Conservation (phyloP, 1,139 yeast genomes). For the Yamadazyma songkhlaensis region DNA sequence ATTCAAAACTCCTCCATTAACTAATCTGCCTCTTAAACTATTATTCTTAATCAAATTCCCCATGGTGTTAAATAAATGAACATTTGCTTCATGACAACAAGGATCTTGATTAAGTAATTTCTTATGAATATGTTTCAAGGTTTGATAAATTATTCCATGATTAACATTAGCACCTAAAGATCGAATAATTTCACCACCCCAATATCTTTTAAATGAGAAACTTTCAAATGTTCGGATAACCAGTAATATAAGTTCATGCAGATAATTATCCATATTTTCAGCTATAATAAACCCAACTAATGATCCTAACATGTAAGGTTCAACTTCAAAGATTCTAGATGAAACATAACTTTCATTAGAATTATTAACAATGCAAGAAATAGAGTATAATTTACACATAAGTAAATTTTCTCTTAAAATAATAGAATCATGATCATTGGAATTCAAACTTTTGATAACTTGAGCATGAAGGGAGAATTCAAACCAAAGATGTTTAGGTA, state of each 20-base stretch:
- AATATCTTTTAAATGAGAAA: slow-evolving; percentile 63
- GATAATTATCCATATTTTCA: slow-evolving; percentile 52
- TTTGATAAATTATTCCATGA: slow-evolving; percentile 79
- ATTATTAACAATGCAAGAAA: slow-evolving; percentile 53
- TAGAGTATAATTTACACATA: slow-evolving; percentile 63
- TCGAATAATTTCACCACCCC: slow-evolving; percentile 76
- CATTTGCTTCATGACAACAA: slow-evolving; percentile 45
- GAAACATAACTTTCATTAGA: slow-evolving; percentile 55
- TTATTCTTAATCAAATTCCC: slow-evolving; percentile 58
- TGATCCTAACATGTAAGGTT: slow-evolving; percentile 71
- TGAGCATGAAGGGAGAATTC: slow-evolving; percentile 62
- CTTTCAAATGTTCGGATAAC: slow-evolving; percentile 71
- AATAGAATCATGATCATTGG: slow-evolving; percentile 52
- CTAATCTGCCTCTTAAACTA: slow-evolving; percentile 42
- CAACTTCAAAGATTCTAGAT: slow-evolving; percentile 66
- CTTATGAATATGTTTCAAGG: slow-evolving; percentile 59
- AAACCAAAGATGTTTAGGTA: slow-evolving; percentile 66
- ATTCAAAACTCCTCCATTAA: slow-evolving; percentile 69
- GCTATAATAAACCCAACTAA: slow-evolving; percentile 63
- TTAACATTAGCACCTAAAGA: slow-evolving; percentile 89
- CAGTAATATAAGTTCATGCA: slow-evolving; percentile 52
- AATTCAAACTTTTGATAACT: slow-evolving; percentile 70
- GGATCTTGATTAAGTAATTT: slow-evolving; percentile 37
- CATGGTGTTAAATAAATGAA: slow-evolving; percentile 54
- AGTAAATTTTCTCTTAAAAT: slow-evolving; percentile 58